Conservation (phyloP, 148 eudicot genomes). For the Pharnaceum exiguum region DNA sequence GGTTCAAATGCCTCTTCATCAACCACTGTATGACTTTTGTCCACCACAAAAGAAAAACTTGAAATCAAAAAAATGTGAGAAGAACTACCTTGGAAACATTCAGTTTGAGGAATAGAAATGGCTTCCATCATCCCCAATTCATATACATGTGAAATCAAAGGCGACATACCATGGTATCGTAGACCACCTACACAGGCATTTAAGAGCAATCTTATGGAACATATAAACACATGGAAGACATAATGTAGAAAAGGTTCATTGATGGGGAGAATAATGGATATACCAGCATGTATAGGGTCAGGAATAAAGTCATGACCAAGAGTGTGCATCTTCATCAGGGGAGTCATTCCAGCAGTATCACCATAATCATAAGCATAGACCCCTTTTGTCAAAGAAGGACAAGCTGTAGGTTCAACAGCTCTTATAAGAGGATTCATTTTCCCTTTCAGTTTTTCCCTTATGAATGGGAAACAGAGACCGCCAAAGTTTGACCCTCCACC, state of each 20-base stretch:
- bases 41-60: too few relatives aligned
- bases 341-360: constrained; percentile 95
- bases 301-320: constrained; percentile 97
- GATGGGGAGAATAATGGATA: neutral
- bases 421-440: constrained; percentile 75
- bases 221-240: neutral
- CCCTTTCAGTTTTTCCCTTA: constrained; percentile 76
- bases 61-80: neutral
- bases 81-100: constrained; percentile 84
- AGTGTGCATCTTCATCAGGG: constrained; percentile 96
- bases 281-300: constrained; percentile 98
- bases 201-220: neutral
- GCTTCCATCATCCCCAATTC: constrained; percentile 93
- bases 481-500: constrained; percentile 96
- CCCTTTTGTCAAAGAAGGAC: constrained; percentile 91
- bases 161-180: constrained; percentile 97
- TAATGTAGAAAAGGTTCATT: neutral
- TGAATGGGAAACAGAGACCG: constrained; percentile 85
- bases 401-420: constrained; percentile 93
- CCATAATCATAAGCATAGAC: constrained; percentile 92
- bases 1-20: too few relatives aligned
- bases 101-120: constrained; percentile 76
- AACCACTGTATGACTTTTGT: too few relatives aligned
- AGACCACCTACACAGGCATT: constrained; percentile 56
- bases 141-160: constrained; percentile 84